These are phyloP conservation scores for Handroanthus guayacan DNA, from an alignment of 257 asterid genomes.

Conservation along the genomic window DNA sequence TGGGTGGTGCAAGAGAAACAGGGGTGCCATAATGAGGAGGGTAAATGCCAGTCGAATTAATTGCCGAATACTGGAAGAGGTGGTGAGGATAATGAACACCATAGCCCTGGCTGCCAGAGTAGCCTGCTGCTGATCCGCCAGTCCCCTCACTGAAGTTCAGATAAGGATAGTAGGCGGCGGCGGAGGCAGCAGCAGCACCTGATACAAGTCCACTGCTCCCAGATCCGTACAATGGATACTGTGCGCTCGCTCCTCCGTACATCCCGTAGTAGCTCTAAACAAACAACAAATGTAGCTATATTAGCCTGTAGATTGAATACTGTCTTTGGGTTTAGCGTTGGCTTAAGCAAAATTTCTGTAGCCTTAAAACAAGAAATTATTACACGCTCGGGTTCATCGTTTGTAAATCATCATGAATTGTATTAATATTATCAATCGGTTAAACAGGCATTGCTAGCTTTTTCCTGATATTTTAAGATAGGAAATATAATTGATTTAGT, in stretches of 20 bases:
- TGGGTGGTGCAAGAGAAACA: conserved; percentile 66
- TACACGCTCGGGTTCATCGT: no score
- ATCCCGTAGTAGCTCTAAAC: conserved; percentile 77
- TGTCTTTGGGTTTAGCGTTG: neutral
- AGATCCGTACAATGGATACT: conserved; percentile 70
- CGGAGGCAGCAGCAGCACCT: conserved; percentile 52
- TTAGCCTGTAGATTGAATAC: neutral
- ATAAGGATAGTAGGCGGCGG: conserved; percentile 75
- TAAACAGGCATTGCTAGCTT: neutral
- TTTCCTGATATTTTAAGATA: neutral
- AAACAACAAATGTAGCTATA: neutral
- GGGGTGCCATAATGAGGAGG: conserved; percentile 88
- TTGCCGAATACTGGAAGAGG: conserved; percentile 71
- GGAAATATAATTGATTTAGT: no score
- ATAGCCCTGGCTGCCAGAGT: conserved; percentile 60
- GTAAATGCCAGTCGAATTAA: conserved; percentile 58
- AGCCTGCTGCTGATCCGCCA: conserved; percentile 55
- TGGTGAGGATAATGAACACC: conserved; percentile 86
- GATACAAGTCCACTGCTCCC: conserved; percentile 68
- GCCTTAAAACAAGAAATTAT: no score
- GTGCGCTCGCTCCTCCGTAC: conserved; percentile 75
- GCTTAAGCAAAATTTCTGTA: neutral
- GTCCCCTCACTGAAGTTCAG: conserved; percentile 70
- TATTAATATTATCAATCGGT: neutral
- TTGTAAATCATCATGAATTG: no score